Base-by-base conservation (phyloP, 306 rosid genomes). In the Prunus padus region DNA sequence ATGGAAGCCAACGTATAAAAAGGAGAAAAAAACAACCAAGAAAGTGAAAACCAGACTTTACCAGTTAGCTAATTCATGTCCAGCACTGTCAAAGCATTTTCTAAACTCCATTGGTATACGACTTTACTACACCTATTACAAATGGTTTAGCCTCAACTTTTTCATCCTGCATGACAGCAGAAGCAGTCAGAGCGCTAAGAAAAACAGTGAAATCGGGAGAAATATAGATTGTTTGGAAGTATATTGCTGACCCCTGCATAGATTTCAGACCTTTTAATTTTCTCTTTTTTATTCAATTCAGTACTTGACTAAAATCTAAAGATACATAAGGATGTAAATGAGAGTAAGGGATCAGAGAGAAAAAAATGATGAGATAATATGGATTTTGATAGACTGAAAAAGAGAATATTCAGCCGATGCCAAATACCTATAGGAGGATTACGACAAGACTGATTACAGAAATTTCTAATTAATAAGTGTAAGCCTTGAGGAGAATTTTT, bases 81-180 rank as follows among this genome's bases (percentile, higher is more conserved):
- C 63, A 57, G 63, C 63, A 57, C 31, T 10, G 63, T 23, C 63
- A 3, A 56, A 56, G 7, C 65, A 60, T 25, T 25, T 60, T 60
- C 28, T 40, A 25, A 3, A 3, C 42, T 60, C 13, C n/a, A 0
- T 60, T 60, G 0, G 40, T 25, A 0, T 26, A 26, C 13, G 20
- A 3, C 23, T 26, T 60, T 26, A 60, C 40, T 25, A 28, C 65
- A 11, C 37, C 28, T 0, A 57, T 0, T 49, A 0, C n/a, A 19
- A 50, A 50, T 26, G 52, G 18, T 72, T 65, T 55, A 37, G 62
- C 51, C 15, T 52, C 44, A 18, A 31, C 50, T 47, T 63, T 20
- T 55, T 79, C 30, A 72, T 72, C 77, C 82, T 79, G 78, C 63
- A 30, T 54, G 69, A 72, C 63, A 72, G 30, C 11, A n/a, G 47